Conservation (phyloP, 1,284 basidiomycete species). For the Prillingera fragicola region DNA sequence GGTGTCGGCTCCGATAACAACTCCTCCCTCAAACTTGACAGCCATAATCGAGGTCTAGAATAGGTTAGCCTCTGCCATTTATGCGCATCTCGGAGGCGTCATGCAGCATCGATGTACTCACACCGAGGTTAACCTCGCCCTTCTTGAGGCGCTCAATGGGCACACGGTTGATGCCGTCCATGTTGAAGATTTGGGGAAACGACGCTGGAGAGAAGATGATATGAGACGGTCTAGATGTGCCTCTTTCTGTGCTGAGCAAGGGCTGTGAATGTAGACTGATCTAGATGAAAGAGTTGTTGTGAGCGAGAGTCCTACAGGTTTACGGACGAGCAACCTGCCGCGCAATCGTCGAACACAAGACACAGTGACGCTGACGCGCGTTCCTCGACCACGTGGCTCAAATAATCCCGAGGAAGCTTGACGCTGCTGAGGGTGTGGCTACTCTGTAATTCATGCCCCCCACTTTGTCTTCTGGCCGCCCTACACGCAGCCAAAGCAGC, state of each 20-base stretch:
- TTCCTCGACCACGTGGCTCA: too few relatives aligned
- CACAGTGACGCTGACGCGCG: not conserved
- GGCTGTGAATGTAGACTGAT: too few relatives aligned
- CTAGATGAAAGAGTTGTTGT: not conserved
- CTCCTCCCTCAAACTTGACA: slow-evolving; percentile 89
- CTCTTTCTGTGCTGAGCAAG: slow-evolving; percentile 1
- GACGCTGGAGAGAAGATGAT: not conserved
- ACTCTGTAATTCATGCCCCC: too few relatives aligned
- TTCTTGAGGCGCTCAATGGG: slow-evolving; percentile 61
- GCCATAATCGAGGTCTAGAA: slow-evolving; percentile 97
- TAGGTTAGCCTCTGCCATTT: too few relatives aligned
- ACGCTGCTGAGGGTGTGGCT: too few relatives aligned
- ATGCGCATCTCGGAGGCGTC: too few relatives aligned
- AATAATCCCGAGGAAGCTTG: too few relatives aligned
- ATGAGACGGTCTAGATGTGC: not conserved
- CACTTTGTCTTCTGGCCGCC: too few relatives aligned
- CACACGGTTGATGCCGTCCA: slow-evolving; percentile 43
- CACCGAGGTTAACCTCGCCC: slow-evolving; percentile 91
- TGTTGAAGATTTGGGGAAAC: too few relatives aligned
- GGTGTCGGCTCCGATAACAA: slow-evolving; percentile 94
- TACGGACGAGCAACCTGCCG: not conserved
- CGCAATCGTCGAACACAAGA: not conserved
- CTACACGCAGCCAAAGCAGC: too few relatives aligned
- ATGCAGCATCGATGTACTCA: too few relatives aligned
- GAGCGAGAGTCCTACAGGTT: not conserved